phyloP scores from a whole-genome alignment of 306 rosid species.

The Cicer arietinum region DNA sequence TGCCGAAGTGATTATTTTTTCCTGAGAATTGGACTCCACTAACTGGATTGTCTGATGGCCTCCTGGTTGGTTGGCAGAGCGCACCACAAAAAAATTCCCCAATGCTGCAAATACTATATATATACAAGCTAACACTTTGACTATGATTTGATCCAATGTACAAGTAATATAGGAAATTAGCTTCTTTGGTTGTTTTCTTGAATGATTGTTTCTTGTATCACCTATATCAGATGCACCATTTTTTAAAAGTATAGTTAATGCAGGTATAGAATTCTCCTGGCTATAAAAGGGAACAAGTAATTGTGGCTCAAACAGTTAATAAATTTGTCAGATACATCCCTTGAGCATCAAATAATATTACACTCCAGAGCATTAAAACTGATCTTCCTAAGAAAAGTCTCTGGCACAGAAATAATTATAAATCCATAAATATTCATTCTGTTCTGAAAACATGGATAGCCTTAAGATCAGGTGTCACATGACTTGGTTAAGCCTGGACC shows the following conservation, averaged over 20 bases:
- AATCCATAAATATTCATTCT: slow-evolving; percentile 28
- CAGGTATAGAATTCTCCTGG: slow-evolving; percentile 7
- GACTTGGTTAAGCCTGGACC: slow-evolving; percentile 36
- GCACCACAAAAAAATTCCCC: slow-evolving; percentile 51
- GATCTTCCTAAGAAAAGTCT: slow-evolving; percentile 21
- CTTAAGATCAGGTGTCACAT: slow-evolving; percentile 6
- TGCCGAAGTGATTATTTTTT: slow-evolving; percentile 50
- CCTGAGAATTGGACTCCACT: slow-evolving; percentile 55
- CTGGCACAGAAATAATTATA: slow-evolving; percentile 17
- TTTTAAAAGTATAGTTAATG: slow-evolving; percentile 19
- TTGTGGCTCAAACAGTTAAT: slow-evolving; percentile 22
- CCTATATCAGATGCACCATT: slow-evolving; percentile 60
- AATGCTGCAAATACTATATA: slow-evolving; percentile 57
- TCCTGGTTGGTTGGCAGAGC: slow-evolving; percentile 44
- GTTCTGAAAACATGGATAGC: slow-evolving; percentile 26
- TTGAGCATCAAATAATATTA: slow-evolving; percentile 45
- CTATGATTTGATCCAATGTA: slow-evolving; percentile 50
- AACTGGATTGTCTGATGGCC: slow-evolving; percentile 40
- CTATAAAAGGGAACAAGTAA: slow-evolving; percentile 32
- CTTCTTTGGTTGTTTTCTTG: slow-evolving; percentile 54
- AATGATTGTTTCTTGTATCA: slow-evolving; percentile 50
- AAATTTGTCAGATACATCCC: slow-evolving; percentile 44
- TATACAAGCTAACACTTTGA: slow-evolving; percentile 63
- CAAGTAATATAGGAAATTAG: slow-evolving; percentile 55
- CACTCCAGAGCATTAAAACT: slow-evolving; percentile 5